Percentiles rank a stretch among this genome's conserved stretches.
phyloP scores from a whole-genome alignment of 805 yeast genomes.

The Wickerhamiella sergipiensis region DNA sequence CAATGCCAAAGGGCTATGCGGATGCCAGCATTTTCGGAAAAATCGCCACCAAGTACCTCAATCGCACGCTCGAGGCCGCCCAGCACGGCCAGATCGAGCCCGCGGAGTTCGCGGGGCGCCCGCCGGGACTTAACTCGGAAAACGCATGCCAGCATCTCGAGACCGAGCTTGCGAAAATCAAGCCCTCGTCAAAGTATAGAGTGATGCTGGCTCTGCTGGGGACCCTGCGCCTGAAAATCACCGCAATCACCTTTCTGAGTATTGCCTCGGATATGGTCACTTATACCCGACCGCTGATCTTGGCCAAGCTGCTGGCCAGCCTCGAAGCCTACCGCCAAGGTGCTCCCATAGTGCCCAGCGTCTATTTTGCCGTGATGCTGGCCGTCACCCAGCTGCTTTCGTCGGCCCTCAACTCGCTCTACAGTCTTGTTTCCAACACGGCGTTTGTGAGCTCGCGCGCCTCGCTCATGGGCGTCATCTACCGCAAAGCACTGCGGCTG shows the following conservation, averaged over 20 bases:
- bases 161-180: neutral
- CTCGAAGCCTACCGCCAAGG: slow-evolving; percentile 4
- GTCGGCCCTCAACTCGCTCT: slow-evolving; percentile 1
- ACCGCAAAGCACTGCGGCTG: slow-evolving; percentile 51
- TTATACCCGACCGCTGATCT: slow-evolving; percentile 10
- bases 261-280: slow-evolving; percentile 6
- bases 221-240: neutral
- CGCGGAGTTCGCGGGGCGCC: slow-evolving; percentile 9
- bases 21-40: slow-evolving; percentile 8
- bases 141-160: slow-evolving; percentile 1
- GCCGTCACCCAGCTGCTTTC: slow-evolving; percentile 4
- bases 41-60: slow-evolving; percentile 4
- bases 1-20: slow-evolving; percentile 5
- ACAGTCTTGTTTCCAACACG: slow-evolving; percentile 2
- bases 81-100: slow-evolving; percentile 3
- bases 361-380: slow-evolving; percentile 3
- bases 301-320: slow-evolving; percentile 8
- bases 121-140: slow-evolving; percentile 3
- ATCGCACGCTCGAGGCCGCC: slow-evolving; percentile 5
- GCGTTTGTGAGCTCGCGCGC: slow-evolving; percentile 4
- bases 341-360: neutral
- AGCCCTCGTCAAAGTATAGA: neutral
- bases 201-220: slow-evolving; percentile 5
- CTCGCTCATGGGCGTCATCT: slow-evolving; percentile 45
- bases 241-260: slow-evolving; percentile 1